Percentiles rank a stretch among this genome's conserved stretches.
phyloP scores from a whole-genome alignment of 129 eudicot species.

The Arctium minus region DNA sequence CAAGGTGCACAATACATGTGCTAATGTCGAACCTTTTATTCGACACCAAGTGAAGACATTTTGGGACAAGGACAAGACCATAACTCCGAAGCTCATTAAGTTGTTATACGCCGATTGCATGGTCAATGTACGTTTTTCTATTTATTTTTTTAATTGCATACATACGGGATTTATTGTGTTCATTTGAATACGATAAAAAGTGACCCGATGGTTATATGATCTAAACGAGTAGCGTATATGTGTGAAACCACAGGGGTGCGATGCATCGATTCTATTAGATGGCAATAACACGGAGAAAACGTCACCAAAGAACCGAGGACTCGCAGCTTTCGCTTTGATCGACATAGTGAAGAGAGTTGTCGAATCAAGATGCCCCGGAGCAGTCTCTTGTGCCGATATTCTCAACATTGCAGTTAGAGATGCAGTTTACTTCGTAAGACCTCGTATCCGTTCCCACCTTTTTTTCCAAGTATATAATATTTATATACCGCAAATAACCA shows the following conservation, averaged over 20 bases:
- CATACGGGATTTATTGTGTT: neutral
- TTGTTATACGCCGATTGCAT: conserved; percentile 86
- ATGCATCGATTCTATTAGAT: conserved; percentile 77
- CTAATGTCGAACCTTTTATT: conserved; percentile 53
- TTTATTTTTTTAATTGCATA: neutral
- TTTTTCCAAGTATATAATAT: neutral
- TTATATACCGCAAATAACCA: neutral
- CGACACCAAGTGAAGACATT: conserved; percentile 45
- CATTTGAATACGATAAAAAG: neutral
- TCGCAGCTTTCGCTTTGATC: conserved; percentile 49
- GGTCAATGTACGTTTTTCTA: conserved; percentile 58
- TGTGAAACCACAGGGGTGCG: conserved; percentile 67
- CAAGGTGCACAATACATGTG: conserved; percentile 76
- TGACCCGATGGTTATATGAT: neutral
- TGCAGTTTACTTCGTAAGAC: conserved; percentile 55
- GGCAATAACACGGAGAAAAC: conserved; percentile 60
- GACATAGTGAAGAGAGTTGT: conserved; percentile 70
- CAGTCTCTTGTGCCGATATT: conserved; percentile 87
- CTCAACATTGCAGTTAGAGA: conserved; percentile 73
- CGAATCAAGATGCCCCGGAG: conserved; percentile 61
- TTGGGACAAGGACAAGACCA: conserved; percentile 39
- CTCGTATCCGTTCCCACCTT: neutral
- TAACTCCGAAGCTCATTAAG: conserved; percentile 73
- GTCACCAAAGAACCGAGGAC: conserved; percentile 56
- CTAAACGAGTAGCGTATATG: neutral